phyloP scores from a whole-genome alignment of 495 filamentous ascomycete genomes.

The Aspergillus bridgeri region DNA sequence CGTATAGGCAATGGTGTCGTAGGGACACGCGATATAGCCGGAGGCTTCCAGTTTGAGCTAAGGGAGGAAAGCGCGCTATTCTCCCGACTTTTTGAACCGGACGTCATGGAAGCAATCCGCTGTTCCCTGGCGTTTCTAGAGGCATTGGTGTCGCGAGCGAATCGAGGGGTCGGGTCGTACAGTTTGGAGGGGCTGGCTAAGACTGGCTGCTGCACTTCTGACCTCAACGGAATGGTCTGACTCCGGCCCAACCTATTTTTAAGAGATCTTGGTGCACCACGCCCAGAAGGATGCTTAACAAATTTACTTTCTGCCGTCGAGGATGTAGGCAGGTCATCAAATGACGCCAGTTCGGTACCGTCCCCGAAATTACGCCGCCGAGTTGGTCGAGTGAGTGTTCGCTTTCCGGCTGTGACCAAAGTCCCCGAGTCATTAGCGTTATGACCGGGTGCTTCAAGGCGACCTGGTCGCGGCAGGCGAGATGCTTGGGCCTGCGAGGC shows the following conservation, averaged over 20 bases:
- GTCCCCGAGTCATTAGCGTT: conserved; percentile 46
- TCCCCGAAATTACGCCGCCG: conserved; percentile 81
- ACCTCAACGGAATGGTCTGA: conserved; percentile 30
- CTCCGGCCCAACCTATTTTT: conserved; percentile 61
- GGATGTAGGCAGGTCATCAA: conserved; percentile 93
- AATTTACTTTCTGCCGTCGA: conserved; percentile 75
- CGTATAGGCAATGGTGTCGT: conserved; percentile 35
- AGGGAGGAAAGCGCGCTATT: conserved; percentile 58
- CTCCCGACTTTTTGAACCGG: conserved; percentile 41
- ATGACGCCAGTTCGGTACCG: conserved; percentile 84
- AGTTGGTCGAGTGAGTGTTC: conserved; percentile 69
- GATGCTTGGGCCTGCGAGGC: conserved; percentile 45
- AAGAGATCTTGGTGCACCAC: conserved; percentile 63
- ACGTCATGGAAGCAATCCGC: conserved; percentile 54
- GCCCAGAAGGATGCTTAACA: conserved; percentile 70
- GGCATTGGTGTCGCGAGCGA: conserved; percentile 91
- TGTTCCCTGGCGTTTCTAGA: conserved; percentile 86
- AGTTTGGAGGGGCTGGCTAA: conserved; percentile 46
- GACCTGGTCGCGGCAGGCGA: conserved; percentile 46
- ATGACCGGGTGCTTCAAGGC: conserved; percentile 42
- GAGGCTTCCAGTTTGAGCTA: conserved; percentile 76
- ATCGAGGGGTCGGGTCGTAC: conserved; percentile 64
- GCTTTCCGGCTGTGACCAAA: conserved; percentile 49
- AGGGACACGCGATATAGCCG: conserved; percentile 57
- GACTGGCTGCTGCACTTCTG: conserved; percentile 54